Evolutionary conservation across 345 rosid genomes (phyloP).

Genomic region (Rubroshorea leprosula): DNA sequence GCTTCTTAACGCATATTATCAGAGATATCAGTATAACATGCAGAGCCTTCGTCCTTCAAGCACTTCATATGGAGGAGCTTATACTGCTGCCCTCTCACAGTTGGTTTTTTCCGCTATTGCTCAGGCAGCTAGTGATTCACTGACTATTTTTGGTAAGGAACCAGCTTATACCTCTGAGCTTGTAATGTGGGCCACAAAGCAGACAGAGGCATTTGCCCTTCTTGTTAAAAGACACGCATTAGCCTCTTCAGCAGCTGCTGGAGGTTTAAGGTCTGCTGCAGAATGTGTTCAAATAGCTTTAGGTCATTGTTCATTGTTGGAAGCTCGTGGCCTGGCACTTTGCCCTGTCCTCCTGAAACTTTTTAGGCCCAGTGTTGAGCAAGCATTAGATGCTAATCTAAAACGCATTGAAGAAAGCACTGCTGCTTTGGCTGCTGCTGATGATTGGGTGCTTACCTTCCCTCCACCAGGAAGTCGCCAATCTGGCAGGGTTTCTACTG

Average conservation of each 20-base stretch:
- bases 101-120: slow-evolving; percentile 92
- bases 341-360: slow-evolving; percentile 83
- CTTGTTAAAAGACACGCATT: slow-evolving; percentile 97
- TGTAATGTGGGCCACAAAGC: slow-evolving; percentile 97
- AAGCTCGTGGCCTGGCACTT: slow-evolving; percentile 89
- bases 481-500: slow-evolving; percentile 50
- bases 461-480: slow-evolving; percentile 63
- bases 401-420: slow-evolving; percentile 97
- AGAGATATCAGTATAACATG: slow-evolving; percentile 83
- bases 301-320: slow-evolving; percentile 97
- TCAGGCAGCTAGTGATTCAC: slow-evolving; percentile 90
- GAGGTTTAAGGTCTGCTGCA: slow-evolving; percentile 97
- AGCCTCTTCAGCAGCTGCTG: slow-evolving; percentile 98
- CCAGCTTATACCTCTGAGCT: slow-evolving; percentile 92
- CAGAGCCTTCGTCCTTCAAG: slow-evolving; percentile 94
- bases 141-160: slow-evolving; percentile 79
- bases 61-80: slow-evolving; percentile 98
- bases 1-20: slow-evolving; percentile 86
- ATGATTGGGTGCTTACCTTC: slow-evolving; percentile 88
- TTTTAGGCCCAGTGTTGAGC: slow-evolving; percentile 96
- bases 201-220: slow-evolving; percentile 79
- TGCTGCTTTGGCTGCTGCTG: slow-evolving; percentile 99
- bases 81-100: slow-evolving; percentile 98
- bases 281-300: slow-evolving; percentile 99
- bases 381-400: slow-evolving; percentile 90